phyloP scores from a whole-genome alignment of 495 filamentous ascomycete species.

The Xylaria castorea region DNA sequence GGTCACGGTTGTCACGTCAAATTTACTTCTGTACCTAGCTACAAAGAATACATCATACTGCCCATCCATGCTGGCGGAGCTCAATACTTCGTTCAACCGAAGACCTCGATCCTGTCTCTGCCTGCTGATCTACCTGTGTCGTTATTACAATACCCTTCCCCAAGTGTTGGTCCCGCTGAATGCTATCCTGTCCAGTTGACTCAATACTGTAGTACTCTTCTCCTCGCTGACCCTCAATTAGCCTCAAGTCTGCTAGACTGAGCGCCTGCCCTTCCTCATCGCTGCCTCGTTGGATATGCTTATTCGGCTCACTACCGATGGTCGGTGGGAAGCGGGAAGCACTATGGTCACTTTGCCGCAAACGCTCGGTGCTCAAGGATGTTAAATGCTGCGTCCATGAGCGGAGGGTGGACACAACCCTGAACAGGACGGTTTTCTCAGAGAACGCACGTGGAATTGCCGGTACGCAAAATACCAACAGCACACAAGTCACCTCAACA shows the following conservation, averaged over 20 bases:
- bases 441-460: background rate
- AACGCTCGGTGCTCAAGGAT: background rate
- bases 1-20: background rate
- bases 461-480: background rate
- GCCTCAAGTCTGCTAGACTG: background rate
- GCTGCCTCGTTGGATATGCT: background rate
- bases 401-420: background rate
- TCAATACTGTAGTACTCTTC: background rate
- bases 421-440: background rate
- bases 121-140: background rate
- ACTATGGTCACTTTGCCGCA: background rate
- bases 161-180: background rate
- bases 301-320: background rate
- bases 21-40: background rate
- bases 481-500: background rate
- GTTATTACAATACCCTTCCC: background rate
- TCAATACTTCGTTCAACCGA: background rate
- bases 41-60: background rate
- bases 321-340: background rate
- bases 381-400: background rate
- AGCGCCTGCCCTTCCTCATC: background rate
- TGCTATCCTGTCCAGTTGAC: background rate
- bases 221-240: background rate
- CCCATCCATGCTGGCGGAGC: background rate
- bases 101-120: background rate